Evolutionary conservation across 2,329 filamentous ascomycete genomes (phyloP).

Genomic region (Trichoderma sp.): DNA sequence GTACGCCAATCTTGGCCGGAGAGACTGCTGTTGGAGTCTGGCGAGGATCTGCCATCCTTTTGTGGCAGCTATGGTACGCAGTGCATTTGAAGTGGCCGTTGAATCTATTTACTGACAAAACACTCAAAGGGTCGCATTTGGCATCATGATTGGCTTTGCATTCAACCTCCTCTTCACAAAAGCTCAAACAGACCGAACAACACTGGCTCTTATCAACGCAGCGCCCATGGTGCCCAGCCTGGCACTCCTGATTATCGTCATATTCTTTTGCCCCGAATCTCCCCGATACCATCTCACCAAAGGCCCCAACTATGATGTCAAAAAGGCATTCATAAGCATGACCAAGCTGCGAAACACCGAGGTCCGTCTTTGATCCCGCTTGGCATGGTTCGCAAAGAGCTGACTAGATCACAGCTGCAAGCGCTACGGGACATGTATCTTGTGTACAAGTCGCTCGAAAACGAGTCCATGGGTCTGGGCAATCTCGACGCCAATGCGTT

Average conservation of each 20-base stretch:
- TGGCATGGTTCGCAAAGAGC: not conserved
- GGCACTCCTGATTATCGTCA: conserved; percentile 36
- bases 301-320: conserved; percentile 40
- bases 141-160: conserved; percentile 40
- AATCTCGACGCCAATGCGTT: conserved; percentile 30
- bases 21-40: conserved; percentile 51
- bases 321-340: conserved; percentile 42
- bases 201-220: conserved; percentile 40
- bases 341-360: conserved; percentile 42
- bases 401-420: conserved; percentile 37
- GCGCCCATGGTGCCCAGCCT: conserved; percentile 44
- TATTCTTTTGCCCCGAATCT: conserved; percentile 46
- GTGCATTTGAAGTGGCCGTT: not conserved
- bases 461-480: conserved; percentile 33
- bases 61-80: conserved; percentile 48
- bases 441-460: conserved; percentile 40
- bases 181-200: conserved; percentile 25
- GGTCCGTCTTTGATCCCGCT: conserved; percentile 14
- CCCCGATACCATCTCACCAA: conserved; percentile 46
- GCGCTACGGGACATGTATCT: conserved; percentile 46
- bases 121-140: conserved; percentile 37
- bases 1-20: conserved; percentile 49
- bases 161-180: conserved; percentile 43
- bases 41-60: conserved; percentile 50
- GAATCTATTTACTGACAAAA: conserved; percentile 21